Evolutionary conservation across 768 basidiomycete species (phyloP).

Genomic region (Pleurotus giganteus): DNA sequence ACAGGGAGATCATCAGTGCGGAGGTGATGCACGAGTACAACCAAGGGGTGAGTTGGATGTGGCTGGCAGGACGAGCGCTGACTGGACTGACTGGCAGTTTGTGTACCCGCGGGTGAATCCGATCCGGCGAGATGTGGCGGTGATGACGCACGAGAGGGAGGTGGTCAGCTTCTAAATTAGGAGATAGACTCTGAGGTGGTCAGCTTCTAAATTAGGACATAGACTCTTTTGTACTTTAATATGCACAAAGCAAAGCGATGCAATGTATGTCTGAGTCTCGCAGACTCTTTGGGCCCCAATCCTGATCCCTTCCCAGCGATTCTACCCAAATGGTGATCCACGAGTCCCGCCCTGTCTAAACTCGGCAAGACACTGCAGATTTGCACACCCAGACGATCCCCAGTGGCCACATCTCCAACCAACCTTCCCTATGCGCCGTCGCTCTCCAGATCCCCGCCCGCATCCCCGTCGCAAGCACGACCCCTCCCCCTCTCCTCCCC

Average conservation of each 20-base stretch:
- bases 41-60: conserved; percentile 52
- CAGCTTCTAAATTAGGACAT: too few species aligned
- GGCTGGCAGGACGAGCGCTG: not conserved
- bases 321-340: not conserved
- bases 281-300: not conserved
- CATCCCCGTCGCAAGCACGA: not conserved
- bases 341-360: not conserved
- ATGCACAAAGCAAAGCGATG: conserved; percentile 3
- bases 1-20: conserved; percentile 68
- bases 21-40: conserved; percentile 88
- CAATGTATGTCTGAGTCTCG: conserved; percentile 17
- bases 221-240: too few species aligned
- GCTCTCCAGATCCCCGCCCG: not conserved
- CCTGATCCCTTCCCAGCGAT: not conserved
- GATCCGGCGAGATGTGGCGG: conserved; percentile 71
- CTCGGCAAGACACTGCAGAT: not conserved
- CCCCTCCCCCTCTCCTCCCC: not conserved
- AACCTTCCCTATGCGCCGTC: not conserved
- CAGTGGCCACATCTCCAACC: not conserved
- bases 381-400: conserved; percentile 1
- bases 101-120: conserved; percentile 82
- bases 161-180: too few species aligned
- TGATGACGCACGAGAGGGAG: conserved; percentile 86
- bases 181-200: too few species aligned
- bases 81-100: conserved; percentile 47